Evolutionary conservation across 1,284 basidiomycete genomes (phyloP), one percentile per base, ranked within the genome.

Genomic region (Leccinum subrobustum): DNA sequence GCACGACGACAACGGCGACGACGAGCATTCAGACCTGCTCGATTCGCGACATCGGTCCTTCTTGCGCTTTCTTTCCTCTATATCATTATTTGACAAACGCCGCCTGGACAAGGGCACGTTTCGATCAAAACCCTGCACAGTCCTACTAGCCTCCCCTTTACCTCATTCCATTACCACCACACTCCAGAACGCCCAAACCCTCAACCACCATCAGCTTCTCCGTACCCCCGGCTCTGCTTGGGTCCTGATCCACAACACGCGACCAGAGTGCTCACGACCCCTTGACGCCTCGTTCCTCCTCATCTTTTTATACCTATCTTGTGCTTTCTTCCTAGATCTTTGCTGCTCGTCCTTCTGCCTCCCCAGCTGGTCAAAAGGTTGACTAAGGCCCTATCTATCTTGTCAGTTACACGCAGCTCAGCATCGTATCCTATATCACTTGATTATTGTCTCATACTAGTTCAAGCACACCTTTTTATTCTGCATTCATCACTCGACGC

Each of bases 61-160:
- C 62, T 56, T 52, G 37, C 18, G 16, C 20, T 51, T 33, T 60
- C 50, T 61, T 56, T 33, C 54, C 56, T 70, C 64, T 60, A 63
- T 67, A 72, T 76, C 74, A 72, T 73, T 75, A 74, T 72, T 70
- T 75, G 71, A 64, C 73, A 74, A 74, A 71, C 76, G 74, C 74
- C 73, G 79, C 79, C 79, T 76, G 74, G 72, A 79, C 73, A 73
- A 77, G 82, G 84, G 82, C 87, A 89, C 88, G 87, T 89, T 89
- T 85, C 80, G 73, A 82, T 84, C 80, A 83, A 85, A 80, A 79
- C 69, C 64, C 79, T 75, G 86, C 82, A 81, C 77, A 78, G 75
- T 77, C 77, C 78, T 77, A 77, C 80, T 77, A 78, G 81, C 83
- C 80, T 81, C 72, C 78, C 81, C 79, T 80, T 77, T 80, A 78